Base-by-base conservation (phyloP, 2,329 filamentous ascomycete species). In the Xylariaceae sp. region DNA sequence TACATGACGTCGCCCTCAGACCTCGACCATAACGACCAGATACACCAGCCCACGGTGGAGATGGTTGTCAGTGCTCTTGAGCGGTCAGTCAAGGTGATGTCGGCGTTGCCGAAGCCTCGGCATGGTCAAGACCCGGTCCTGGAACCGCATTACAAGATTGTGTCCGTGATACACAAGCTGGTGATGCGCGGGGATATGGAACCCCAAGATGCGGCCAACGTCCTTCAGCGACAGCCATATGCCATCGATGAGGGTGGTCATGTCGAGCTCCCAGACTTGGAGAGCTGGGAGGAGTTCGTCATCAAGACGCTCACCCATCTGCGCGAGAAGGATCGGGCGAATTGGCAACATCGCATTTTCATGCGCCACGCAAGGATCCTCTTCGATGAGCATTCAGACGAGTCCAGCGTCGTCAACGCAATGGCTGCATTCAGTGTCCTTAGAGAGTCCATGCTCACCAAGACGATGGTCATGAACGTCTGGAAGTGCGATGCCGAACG, bases 331-430 rank as follows among this genome's bases (percentile, higher is more conserved):
- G 89, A 96, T 63, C 94, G 94, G 67, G 85, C 86, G 1, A 90
- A 92, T 53, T 96, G 89, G 89, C 89, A 96, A 56, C 89, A 96
- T 59, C 83, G 89, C 14, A 88, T 96, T 65, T 86, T 88, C 37
- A 81, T 83, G 55, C 80, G 88, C 16, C 81, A 86, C 53, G 71
- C 76, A 2, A 66, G 64, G 23, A 74, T 81, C 14, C 52, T 79
- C 6, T 77, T 74, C 37, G 66, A 69, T 36, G 66, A 71, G 19
- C 59, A 63, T 27, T 41, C 40, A n/a, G 56, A 71, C 55, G 60
- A 76, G 18, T 50, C 54, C 9, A 43, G 41, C 11, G 46, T 73
- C 11, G 76, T 74, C 21, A 82, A 85, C 15, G 89, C 88, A 51
- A 76, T 82, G 55, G 85, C 90, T 38, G 76, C 94, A 11, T 89